Percentiles rank a stretch among this genome's conserved stretches.
These are phyloP conservation scores for Beauveria pseudobassiana DNA, from an alignment of 2,329 filamentous ascomycete species.

Conservation along the genomic window DNA sequence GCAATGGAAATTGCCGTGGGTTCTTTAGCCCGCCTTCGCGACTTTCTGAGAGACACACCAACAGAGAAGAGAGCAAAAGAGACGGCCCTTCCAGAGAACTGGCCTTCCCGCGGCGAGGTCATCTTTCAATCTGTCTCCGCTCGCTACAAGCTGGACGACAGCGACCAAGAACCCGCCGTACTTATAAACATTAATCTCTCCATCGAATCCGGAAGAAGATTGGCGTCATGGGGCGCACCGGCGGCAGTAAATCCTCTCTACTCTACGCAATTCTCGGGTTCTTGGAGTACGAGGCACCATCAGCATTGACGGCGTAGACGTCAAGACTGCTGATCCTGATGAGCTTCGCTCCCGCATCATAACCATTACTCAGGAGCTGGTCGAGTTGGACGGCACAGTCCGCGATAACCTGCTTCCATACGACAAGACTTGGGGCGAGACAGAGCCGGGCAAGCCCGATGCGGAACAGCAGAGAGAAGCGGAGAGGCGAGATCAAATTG, in stretches of 20 bases:
- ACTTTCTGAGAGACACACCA: not conserved
- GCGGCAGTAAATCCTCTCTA: conserved; percentile 61
- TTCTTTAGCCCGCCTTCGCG: not conserved
- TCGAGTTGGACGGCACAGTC: conserved; percentile 1
- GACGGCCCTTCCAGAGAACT: not conserved
- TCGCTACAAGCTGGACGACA: not conserved
- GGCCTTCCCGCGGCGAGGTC: not conserved
- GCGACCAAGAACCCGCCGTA: not conserved
- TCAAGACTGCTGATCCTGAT: conserved; percentile 36
- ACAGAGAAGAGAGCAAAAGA: not conserved
- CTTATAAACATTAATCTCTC: conserved; percentile 55
- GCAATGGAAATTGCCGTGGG: not conserved
- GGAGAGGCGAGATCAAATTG: not conserved
- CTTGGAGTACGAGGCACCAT: conserved; percentile 54
- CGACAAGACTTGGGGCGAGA: not conserved
- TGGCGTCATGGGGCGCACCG: conserved; percentile 62
- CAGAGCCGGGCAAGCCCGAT: not conserved
- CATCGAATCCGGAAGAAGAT: conserved; percentile 54
- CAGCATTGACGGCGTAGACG: conserved; percentile 59
- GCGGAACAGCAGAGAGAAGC: not conserved
- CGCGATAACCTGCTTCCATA: not conserved
- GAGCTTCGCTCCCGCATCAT: not conserved
- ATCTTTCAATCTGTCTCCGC: not conserved
- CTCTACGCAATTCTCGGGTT: conserved; percentile 64
- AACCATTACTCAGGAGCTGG: not conserved